A percentile compares a stretch with the other conserved stretches of the same genome.
Conservation (phyloP, 371 early-diverging fungal species). For the Circinella umbellata region DNA sequence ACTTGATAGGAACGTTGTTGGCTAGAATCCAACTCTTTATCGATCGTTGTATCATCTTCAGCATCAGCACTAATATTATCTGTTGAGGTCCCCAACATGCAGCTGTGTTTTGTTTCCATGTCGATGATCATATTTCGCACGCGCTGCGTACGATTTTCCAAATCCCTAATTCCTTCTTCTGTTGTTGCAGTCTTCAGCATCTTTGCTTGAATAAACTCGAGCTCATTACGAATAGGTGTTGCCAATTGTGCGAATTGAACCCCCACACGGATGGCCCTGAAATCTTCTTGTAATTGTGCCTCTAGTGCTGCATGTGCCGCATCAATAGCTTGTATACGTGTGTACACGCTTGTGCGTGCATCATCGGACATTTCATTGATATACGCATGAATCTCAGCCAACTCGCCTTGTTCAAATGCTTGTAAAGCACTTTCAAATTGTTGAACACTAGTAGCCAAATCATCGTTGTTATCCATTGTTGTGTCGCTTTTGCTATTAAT, state of each 20-base stretch:
- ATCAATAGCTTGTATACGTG: constrained; percentile 34
- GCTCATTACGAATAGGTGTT: constrained; percentile 44
- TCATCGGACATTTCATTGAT: constrained; percentile 14
- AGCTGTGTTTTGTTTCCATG: constrained; percentile 17
- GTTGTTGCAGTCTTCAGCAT: constrained; percentile 50
- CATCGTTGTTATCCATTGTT: constrained; percentile 4
- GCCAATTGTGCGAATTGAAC: constrained; percentile 16
- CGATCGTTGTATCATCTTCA: neutral
- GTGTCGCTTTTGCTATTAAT: constrained; percentile 1
- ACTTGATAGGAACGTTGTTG: constrained; percentile 12
- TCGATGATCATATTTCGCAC: constrained; percentile 21
- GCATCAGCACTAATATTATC: neutral
- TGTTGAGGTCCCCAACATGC: neutral
- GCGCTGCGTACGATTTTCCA: constrained; percentile 34
- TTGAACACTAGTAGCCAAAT: constrained; percentile 13
- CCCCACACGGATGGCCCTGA: constrained; percentile 17
- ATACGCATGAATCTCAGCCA: constrained; percentile 15
- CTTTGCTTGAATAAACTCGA: constrained; percentile 54
- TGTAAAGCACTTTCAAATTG: constrained; percentile 17
- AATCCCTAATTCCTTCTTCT: constrained; percentile 39
- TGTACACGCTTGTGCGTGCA: constrained; percentile 17
- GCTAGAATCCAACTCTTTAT: constrained; percentile 4
- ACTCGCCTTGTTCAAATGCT: constrained; percentile 16
- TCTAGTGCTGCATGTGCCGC: constrained; percentile 35
- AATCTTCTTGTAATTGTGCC: constrained; percentile 19